Base-by-base conservation (phyloP, 805 yeast genomes). In the Hemisphaericaspora nanyangensis region DNA sequence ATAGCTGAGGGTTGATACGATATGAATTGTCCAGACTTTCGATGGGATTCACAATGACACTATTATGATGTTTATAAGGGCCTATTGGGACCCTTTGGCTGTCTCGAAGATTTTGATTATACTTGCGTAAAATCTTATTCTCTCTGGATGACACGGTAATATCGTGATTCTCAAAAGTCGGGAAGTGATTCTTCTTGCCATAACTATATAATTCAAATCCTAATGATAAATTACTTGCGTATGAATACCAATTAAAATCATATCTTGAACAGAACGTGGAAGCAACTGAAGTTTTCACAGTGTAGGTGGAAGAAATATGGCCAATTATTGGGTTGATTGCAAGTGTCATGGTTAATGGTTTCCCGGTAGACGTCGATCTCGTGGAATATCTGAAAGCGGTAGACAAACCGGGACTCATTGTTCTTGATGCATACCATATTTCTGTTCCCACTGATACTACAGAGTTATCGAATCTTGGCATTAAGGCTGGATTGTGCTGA, bases 311-410 rank as follows among this genome's bases (percentile, higher is more conserved):
- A 3, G 95, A 82, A 2, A 93, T 62, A 48, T 89, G 90, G 2
- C 99, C 99, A 55, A 91, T 68, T 12, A 93, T 67, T 1, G 99
- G 99, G 57, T 93, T 93, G 42, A 83, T 72, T 0, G 95, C 82
- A 29, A 91, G 54, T 0, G 98, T 85, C 73, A 93, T 76, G 0
- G 96, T 85, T 46, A 90, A 63, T 0, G 99, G 99, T 46, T 87
- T 84, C 3, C 95, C 95, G 0, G 95, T 85, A 31, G 85, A 78
- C 0, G 93, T 80, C 0, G 96, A 80, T 45, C 86, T 82, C 0
- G 96, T 86, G 1, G 91, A 76, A 57, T 93, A 91, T 32, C 97
- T 65, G 34, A 88, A 58, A 0, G 95, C 91, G 1, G 95, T 77
- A 0, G 96, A 86, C 15, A 90, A 56, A 0, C 97, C 98, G 0